Evolutionary conservation across 768 basidiomycete species (phyloP), one percentile per base, ranked within the genome.

Genomic region (Boletus sp.): DNA sequence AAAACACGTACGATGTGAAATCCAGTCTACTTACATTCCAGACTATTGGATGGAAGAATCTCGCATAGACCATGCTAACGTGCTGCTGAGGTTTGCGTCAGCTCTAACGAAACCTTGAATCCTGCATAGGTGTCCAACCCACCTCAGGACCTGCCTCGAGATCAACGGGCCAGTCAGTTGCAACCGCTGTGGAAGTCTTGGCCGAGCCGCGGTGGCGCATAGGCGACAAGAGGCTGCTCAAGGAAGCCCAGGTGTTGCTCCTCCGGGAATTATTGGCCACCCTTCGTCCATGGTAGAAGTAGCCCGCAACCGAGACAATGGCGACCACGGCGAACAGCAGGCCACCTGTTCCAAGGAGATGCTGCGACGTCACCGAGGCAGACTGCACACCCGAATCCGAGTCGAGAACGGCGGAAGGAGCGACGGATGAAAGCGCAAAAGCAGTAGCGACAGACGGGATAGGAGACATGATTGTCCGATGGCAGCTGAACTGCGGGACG

Each of bases 21-120:
- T 17, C 5, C 1, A 38, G 15, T 30, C 0, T 17, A 47, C 59
- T 42, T 19, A 61, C 64, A 38, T 61, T 55, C 64, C 64, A 66
- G 19, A 41, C 42, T 1, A 47, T 56, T 3, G 65, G 65, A 33
- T 66, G 64, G 35, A 66, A 66, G 47, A 43, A 57, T 37, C 35
- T 61, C 1, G 62, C 62, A 30, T 66, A 64, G 0, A 66, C 54
- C 59, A 62, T 65, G 14, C 34, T 62, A 5, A 65, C 54, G 23
- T 67, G 55, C 15, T 59, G 29, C 40, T 58, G 23, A 10, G 1
- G 1, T 1, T 19, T 15, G 7, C 3, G 21, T 67, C 25, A 57
- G 34, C 14, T 4, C 3, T 1, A 41, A n/a, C 4, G 6, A n/a
- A n/a, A n/a, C n/a, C n/a, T n/a, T n/a, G n/a, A n/a, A n/a, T n/a